Evolutionary conservation across 345 rosid genomes (phyloP).

Genomic region (Bruguiera gymnorhiza): DNA sequence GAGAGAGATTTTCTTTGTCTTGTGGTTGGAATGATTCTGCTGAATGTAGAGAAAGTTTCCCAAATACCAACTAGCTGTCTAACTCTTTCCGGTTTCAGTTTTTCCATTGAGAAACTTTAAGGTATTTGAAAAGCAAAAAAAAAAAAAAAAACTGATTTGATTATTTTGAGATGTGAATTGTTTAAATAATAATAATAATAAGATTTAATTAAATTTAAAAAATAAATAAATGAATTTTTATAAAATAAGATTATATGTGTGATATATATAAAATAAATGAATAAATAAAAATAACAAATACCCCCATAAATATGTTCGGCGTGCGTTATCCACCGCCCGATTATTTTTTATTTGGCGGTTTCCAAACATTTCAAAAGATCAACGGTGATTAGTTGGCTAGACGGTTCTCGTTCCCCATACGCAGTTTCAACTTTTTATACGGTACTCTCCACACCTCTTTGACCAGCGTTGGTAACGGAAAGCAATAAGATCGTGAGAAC

Average conservation of each 20-base stretch:
- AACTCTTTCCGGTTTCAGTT: conserved; percentile 5
- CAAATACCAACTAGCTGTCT: no score
- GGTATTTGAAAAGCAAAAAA: no score
- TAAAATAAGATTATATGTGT: no score
- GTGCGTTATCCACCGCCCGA: conserved; percentile 16
- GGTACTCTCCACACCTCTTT: conserved; percentile 2
- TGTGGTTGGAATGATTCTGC: conserved; percentile 29
- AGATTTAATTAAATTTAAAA: no score
- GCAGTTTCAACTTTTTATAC: background rate
- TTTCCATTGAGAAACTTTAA: conserved; percentile 14
- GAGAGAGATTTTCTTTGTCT: conserved; percentile 22
- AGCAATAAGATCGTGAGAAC: background rate
- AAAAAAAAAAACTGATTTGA: no score
- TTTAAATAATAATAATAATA: no score
- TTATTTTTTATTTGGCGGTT: background rate
- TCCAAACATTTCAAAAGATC: background rate
- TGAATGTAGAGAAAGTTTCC: conserved; percentile 25
- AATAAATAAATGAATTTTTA: no score
- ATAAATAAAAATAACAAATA: no score
- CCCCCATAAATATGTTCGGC: background rate
- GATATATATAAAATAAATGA: no score
- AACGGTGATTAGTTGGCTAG: conserved; percentile 21
- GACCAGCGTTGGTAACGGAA: conserved; percentile 9
- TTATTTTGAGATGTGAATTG: no score
- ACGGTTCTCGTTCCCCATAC: background rate